These are phyloP conservation scores for apple (Malus domestica) DNA, from an alignment of 306 rosid genomes.

Conservation along the genomic window DNA sequence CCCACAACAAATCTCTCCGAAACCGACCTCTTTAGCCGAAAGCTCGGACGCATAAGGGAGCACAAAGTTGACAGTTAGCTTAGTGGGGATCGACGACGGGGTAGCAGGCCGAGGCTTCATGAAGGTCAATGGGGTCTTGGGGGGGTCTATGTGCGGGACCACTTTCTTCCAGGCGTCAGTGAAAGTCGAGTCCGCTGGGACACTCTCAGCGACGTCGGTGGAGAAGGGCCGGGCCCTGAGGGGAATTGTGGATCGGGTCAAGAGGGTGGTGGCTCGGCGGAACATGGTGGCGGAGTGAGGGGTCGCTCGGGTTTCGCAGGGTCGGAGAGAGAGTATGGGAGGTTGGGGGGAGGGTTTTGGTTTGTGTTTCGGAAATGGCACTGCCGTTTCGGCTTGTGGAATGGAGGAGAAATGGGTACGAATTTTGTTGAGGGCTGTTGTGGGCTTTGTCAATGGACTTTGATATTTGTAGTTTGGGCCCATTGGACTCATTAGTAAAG, in stretches of 20 bases:
- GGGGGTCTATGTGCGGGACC: conserved; percentile 62
- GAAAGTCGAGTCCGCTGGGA: conserved; percentile 30
- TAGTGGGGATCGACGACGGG: conserved; percentile 65
- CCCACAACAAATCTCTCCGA: not conserved
- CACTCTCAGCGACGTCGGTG: conserved; percentile 44
- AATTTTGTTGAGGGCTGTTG: not conserved
- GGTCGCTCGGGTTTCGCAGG: conserved; percentile 94
- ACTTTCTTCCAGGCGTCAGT: conserved; percentile 67
- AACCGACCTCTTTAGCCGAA: conserved; percentile 70
- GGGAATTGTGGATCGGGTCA: conserved; percentile 32
- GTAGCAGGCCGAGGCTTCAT: conserved; percentile 66
- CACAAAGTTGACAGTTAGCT: conserved; percentile 90
- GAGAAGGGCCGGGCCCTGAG: conserved; percentile 49
- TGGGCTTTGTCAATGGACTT: not conserved
- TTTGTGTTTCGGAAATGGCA: conserved; percentile 6
- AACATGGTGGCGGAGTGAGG: conserved; percentile 42
- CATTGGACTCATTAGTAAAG: not conserved
- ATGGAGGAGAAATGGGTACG: not conserved
- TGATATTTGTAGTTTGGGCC: not conserved
- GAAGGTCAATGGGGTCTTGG: conserved; percentile 62
- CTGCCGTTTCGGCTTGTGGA: not conserved
- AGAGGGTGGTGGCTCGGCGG: conserved; percentile 56
- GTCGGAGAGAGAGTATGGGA: conserved; percentile 53
- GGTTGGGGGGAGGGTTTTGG: not conserved
- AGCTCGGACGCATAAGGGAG: conserved; percentile 84